Evolutionary conservation across 768 basidiomycete genomes (phyloP).

Genomic region (Dentipellis sp.): DNA sequence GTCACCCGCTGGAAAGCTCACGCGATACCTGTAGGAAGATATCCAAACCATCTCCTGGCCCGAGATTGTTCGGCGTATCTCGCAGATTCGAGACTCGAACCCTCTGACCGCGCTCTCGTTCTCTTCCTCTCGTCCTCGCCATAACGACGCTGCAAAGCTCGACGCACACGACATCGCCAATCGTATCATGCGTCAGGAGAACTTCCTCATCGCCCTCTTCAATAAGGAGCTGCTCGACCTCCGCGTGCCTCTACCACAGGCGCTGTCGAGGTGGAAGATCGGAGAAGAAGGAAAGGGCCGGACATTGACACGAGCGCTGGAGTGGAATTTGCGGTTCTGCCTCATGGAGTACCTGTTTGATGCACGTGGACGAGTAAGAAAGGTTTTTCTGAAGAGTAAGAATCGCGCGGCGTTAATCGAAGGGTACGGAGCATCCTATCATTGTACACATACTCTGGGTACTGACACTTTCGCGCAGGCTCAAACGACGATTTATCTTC

Average conservation of each 20-base stretch:
- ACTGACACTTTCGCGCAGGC: conserved; percentile 31
- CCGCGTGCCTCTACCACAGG: conserved; percentile 66
- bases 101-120: conserved; percentile 84
- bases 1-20: conserved; percentile 5
- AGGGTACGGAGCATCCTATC: conserved; percentile 38
- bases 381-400: conserved; percentile 83
- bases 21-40: conserved; percentile 59
- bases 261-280: conserved; percentile 27
- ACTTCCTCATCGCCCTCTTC: conserved; percentile 95
- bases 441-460: neutral
- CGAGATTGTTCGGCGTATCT: conserved; percentile 85
- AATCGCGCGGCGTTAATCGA: conserved; percentile 72
- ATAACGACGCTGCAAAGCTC: conserved; percentile 73
- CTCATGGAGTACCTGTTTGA: conserved; percentile 95
- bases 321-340: conserved; percentile 97
- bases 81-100: conserved; percentile 85
- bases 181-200: conserved; percentile 95
- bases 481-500: conserved; percentile 83
- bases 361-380: conserved; percentile 78
- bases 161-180: conserved; percentile 98
- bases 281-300: conserved; percentile 58
- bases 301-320: conserved; percentile 80
- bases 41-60: conserved; percentile 98
- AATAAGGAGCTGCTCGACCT: conserved; percentile 95
- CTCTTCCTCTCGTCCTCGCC: conserved; percentile 38